Percentiles rank a stretch among this genome's conserved stretches.
phyloP scores from a whole-genome alignment of 1,284 basidiomycete species.

The Ceratobasidium sp. region DNA sequence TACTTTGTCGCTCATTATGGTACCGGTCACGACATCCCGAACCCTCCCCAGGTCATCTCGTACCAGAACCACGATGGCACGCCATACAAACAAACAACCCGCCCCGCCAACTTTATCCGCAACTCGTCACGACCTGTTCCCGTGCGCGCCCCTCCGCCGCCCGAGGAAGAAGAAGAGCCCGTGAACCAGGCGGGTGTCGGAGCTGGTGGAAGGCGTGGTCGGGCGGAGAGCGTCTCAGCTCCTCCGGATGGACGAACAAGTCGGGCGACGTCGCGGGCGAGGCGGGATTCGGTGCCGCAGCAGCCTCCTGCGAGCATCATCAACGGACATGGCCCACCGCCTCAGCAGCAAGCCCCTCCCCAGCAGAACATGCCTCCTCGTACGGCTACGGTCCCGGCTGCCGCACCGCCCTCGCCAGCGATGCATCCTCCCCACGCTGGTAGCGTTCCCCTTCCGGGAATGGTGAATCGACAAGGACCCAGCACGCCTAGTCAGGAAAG shows the following conservation, averaged over 20 bases:
- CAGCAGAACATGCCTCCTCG: slow-evolving; percentile 41
- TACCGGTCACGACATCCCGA: slow-evolving; percentile 85
- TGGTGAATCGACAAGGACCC: slow-evolving; percentile 48
- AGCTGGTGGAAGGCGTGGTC: slow-evolving; percentile 59
- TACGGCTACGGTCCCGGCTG: slow-evolving; percentile 26
- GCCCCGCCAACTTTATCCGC: slow-evolving; percentile 68
- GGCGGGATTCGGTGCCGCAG: slow-evolving; percentile 23
- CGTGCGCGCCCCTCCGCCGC: slow-evolving; percentile 52
- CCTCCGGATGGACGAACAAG: slow-evolving; percentile 29
- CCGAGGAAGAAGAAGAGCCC: slow-evolving; percentile 49
- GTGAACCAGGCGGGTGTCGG: slow-evolving; percentile 60
- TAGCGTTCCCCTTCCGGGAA: slow-evolving; percentile 54
- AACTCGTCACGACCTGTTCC: slow-evolving; percentile 63
- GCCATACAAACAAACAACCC: slow-evolving; percentile 63
- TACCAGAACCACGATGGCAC: slow-evolving; percentile 72
- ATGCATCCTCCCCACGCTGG: slow-evolving; percentile 39
- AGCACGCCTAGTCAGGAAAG: slow-evolving; percentile 51
- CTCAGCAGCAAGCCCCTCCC: slow-evolving; percentile 20
- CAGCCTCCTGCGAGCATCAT: slow-evolving; percentile 16
- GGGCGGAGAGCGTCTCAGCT: slow-evolving; percentile 39
- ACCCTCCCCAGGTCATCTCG: slow-evolving; percentile 84
- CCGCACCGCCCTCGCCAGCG: slow-evolving; percentile 10
- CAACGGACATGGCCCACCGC: slow-evolving; percentile 16
- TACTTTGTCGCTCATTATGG: slow-evolving; percentile 86
- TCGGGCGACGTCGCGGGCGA: slow-evolving; percentile 26